These are phyloP conservation scores for Fusarium sp. DNA, from an alignment of 2,329 filamentous ascomycete species.

Conservation along the genomic window DNA sequence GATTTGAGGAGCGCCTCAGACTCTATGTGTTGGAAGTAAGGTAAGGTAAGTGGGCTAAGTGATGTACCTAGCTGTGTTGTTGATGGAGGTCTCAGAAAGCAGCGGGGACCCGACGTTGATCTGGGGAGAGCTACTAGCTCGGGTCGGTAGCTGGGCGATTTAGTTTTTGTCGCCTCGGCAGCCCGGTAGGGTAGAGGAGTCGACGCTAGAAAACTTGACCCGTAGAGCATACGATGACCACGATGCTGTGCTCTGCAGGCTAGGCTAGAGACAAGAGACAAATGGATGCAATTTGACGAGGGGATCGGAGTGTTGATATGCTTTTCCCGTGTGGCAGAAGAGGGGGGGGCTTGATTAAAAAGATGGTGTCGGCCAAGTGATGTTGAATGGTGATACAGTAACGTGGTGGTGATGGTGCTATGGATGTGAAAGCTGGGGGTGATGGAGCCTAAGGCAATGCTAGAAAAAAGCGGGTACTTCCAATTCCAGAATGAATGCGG, in stretches of 20 bases:
- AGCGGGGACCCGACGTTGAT: constrained; percentile 31
- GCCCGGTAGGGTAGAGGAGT: constrained; percentile 28
- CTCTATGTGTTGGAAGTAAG: constrained; percentile 7
- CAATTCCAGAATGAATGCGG: constrained; percentile 19
- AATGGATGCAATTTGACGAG: constrained; percentile 13
- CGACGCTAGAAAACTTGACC: constrained; percentile 35
- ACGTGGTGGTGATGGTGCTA: constrained; percentile 5
- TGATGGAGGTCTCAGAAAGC: constrained; percentile 26
- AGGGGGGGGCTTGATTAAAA: constrained; percentile 18
- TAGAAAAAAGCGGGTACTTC: constrained; percentile 1
- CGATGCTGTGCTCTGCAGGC: constrained; percentile 17
- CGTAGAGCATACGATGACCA: constrained; percentile 20
- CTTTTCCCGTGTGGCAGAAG: constrained; percentile 24
- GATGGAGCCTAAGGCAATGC: constrained; percentile 19
- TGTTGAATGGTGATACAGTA: constrained; percentile 20
- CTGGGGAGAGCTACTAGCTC: constrained; percentile 43
- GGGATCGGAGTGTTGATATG: constrained; percentile 38
- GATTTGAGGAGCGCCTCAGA: constrained; percentile 6
- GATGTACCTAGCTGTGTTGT: background rate
- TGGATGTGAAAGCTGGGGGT: constrained; percentile 2
- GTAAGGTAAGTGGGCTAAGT: background rate
- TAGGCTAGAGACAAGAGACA: background rate
- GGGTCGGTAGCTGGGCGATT: constrained; percentile 32
- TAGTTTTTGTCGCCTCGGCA: constrained; percentile 33
- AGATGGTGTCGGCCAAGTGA: constrained; percentile 38